Percentiles rank a stretch among this genome's conserved stretches.
These are phyloP conservation scores for Penicillium sp. DNA, from an alignment of 2,329 filamentous ascomycete genomes.

Conservation along the genomic window DNA sequence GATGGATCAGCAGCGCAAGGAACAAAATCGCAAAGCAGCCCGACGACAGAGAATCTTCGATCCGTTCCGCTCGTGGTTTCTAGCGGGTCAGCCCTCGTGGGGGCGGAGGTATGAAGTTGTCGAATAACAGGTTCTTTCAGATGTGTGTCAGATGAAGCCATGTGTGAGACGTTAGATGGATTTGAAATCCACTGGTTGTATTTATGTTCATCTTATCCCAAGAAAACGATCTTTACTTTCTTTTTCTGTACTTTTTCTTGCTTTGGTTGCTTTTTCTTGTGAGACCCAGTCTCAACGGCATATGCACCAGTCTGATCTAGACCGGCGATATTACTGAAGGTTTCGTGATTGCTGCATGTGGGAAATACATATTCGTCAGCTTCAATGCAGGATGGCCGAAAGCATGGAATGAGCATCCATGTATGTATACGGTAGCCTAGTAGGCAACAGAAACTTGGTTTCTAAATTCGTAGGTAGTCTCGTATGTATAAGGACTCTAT, in stretches of 20 bases:
- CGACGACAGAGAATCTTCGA: neutral
- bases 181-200: neutral
- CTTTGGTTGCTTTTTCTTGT: conserved; percentile 6
- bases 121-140: neutral
- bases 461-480: too few relatives aligned
- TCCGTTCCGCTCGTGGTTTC: conserved; percentile 6
- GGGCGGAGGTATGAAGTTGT: conserved; percentile 1
- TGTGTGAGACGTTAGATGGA: neutral
- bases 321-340: too few relatives aligned
- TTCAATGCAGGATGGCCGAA: too few relatives aligned
- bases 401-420: too few relatives aligned
- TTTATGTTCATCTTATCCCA: neutral
- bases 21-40: conserved; percentile 4
- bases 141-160: neutral
- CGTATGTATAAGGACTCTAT: too few relatives aligned
- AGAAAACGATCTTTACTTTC: neutral
- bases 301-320: neutral
- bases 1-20: conserved; percentile 3
- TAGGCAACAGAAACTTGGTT: too few relatives aligned
- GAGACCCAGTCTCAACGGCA: neutral
- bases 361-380: too few relatives aligned
- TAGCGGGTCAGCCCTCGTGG: neutral
- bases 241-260: neutral
- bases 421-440: too few relatives aligned
- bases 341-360: too few relatives aligned